A percentile compares a stretch with the other conserved stretches of the same genome.
These are phyloP conservation scores for Ogataea salicorniae DNA, from an alignment of 805 yeast species.

Conservation along the genomic window DNA sequence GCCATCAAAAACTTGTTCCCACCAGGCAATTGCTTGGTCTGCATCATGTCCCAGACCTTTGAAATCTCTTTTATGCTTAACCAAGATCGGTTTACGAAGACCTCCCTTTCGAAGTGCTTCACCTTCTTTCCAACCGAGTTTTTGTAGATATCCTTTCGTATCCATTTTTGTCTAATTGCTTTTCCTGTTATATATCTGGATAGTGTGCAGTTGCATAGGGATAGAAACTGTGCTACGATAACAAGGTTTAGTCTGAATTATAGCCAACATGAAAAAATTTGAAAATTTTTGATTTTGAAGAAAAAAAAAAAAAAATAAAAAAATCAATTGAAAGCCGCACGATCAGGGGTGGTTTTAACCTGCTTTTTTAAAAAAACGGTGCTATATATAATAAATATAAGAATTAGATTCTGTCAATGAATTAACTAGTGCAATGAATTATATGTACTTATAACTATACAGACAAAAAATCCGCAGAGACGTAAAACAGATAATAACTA, in stretches of 20 bases:
- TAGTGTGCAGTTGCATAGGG: not conserved
- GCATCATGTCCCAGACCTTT: slow-evolving; percentile 83
- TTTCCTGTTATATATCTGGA: not conserved
- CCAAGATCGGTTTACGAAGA: slow-evolving; percentile 76
- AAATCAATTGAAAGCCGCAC: not conserved
- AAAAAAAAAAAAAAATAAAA: no score
- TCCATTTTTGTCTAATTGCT: slow-evolving; percentile 47
- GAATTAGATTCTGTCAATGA: no score
- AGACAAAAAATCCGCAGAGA: no score
- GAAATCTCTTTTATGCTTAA: slow-evolving; percentile 83
- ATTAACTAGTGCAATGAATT: no score
- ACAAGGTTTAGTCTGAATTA: no score
- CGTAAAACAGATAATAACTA: no score
- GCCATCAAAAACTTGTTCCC: slow-evolving; percentile 95
- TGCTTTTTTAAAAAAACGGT: not conserved
- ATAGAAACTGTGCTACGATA: no score
- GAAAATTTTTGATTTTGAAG: no score
- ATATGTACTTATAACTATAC: not conserved
- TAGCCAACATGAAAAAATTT: no score
- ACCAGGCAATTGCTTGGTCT: slow-evolving; percentile 86
- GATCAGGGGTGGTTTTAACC: no score
- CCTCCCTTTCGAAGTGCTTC: slow-evolving; percentile 80
- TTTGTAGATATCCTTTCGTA: slow-evolving; percentile 62
- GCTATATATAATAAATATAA: not conserved
- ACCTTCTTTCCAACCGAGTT: slow-evolving; percentile 92